These are phyloP conservation scores for Citrus reticulata DNA, from an alignment of 345 rosid species.

Conservation along the genomic window DNA sequence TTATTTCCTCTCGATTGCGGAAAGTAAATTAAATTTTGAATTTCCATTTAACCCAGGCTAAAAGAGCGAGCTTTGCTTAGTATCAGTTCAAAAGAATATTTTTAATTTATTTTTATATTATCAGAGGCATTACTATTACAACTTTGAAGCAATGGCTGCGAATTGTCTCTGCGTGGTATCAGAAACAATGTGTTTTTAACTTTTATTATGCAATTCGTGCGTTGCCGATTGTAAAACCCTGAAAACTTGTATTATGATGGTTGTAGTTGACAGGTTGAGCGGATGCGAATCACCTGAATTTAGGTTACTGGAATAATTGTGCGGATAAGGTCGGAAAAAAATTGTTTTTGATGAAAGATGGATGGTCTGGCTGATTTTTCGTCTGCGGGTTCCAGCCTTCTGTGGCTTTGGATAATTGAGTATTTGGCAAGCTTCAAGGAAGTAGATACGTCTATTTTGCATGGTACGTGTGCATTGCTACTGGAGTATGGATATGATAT, in stretches of 20 bases:
- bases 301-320: neutral
- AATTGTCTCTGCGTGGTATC: neutral
- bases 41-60: neutral
- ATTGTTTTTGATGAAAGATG: slow-evolving; percentile 1
- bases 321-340: neutral
- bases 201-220: neutral
- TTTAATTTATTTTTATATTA: neutral
- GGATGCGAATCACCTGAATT: neutral
- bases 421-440: slow-evolving; percentile 37
- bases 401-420: slow-evolving; percentile 61
- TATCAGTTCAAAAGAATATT: neutral
- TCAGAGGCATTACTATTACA: neutral
- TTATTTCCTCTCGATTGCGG: neutral
- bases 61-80: neutral
- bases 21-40: neutral
- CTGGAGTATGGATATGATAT: neutral
- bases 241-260: neutral
- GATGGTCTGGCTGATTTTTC: slow-evolving; percentile 7
- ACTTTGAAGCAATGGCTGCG: neutral
- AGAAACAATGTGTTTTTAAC: no score
- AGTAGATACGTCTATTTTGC: slow-evolving; percentile 34
- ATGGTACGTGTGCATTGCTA: slow-evolving; percentile 25
- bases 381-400: slow-evolving; percentile 17
- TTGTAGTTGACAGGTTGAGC: neutral
- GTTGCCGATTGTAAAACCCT: neutral